A percentile compares a stretch with the other conserved stretches of the same genome.
Evolutionary conservation across 2,329 filamentous ascomycete genomes (phyloP).

Genomic region (Podosphaera aphanis): DNA sequence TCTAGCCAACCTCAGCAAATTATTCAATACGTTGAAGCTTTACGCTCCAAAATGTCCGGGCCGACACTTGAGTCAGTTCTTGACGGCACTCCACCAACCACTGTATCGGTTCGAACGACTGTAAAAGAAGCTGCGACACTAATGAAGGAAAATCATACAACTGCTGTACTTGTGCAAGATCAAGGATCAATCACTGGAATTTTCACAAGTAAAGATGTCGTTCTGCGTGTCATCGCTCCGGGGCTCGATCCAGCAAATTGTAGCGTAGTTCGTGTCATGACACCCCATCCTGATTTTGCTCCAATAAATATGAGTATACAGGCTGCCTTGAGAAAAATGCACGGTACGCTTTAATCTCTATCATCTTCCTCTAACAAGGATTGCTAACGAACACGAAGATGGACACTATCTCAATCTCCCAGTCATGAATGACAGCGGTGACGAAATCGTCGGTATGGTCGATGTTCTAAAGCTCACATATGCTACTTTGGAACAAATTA

Average conservation of each 20-base stretch:
- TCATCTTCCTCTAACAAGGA: background rate
- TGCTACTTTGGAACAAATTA: constrained; percentile 90
- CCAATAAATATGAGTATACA: constrained; percentile 98
- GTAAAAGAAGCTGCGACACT: constrained; percentile 84
- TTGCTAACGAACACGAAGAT: constrained; percentile 29
- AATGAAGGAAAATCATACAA: constrained; percentile 99
- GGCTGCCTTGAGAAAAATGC: constrained; percentile 94
- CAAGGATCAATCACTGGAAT: constrained; percentile 95
- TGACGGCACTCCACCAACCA: constrained; percentile 75
- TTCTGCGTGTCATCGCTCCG: constrained; percentile 89
- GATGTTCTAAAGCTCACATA: constrained; percentile 97
- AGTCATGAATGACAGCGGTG: constrained; percentile 91
- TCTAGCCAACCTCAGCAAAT: constrained; percentile 94
- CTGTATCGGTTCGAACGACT: constrained; percentile 83
- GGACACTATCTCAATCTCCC: constrained; percentile 95
- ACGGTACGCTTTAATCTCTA: constrained; percentile 37
- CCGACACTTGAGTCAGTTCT: constrained; percentile 87
- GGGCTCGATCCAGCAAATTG: constrained; percentile 84
- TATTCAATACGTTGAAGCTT: constrained; percentile 93
- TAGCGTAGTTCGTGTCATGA: constrained; percentile 97
- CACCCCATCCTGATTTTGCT: constrained; percentile 93
- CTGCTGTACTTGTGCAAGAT: constrained; percentile 85
- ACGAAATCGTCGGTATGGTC: constrained; percentile 98
- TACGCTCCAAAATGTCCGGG: constrained; percentile 90
- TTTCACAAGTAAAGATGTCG: constrained; percentile 98